Percentiles rank a stretch among this genome's conserved stretches.
phyloP scores from a whole-genome alignment of 106 monocot species.

The Vanilla planifolia region DNA sequence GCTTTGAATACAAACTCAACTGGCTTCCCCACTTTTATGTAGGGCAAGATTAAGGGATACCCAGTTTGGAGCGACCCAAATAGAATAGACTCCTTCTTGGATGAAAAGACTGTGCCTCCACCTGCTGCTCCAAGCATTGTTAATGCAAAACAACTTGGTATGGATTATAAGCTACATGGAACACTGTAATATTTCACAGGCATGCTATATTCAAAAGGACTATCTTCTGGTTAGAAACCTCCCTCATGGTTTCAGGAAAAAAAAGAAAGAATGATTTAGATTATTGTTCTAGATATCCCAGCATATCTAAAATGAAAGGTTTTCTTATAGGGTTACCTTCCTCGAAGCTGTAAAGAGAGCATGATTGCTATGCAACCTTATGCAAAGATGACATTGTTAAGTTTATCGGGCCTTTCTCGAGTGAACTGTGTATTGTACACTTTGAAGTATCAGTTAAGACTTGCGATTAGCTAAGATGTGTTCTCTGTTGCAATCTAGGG shows the following conservation, averaged over 20 bases:
- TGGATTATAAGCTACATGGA: background rate
- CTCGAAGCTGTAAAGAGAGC: background rate
- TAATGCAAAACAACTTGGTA: slow-evolving; percentile 92
- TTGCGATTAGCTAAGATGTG: too few species aligned
- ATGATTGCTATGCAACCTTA: background rate
- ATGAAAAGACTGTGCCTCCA: slow-evolving; percentile 67
- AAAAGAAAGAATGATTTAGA: background rate
- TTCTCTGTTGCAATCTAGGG: too few species aligned
- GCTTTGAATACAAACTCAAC: background rate
- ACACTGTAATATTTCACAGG: background rate
- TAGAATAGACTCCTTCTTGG: slow-evolving; percentile 63
- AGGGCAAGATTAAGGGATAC: slow-evolving; percentile 96
- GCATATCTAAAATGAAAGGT: background rate
- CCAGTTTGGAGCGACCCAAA: slow-evolving; percentile 86
- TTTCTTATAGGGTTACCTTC: slow-evolving; percentile 1
- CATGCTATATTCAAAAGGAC: too few species aligned
- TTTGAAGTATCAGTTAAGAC: too few species aligned
- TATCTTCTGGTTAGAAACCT: too few species aligned
- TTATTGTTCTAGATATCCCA: background rate
- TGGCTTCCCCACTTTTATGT: background rate
- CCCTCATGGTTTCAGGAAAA: too few species aligned
- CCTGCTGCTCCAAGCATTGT: slow-evolving; percentile 90
- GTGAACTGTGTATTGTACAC: too few species aligned
- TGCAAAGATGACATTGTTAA: background rate
- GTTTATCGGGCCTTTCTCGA: background rate